Evolutionary conservation across 2,329 filamentous ascomycete genomes (phyloP).

Genomic region (Diaporthe sp.): DNA sequence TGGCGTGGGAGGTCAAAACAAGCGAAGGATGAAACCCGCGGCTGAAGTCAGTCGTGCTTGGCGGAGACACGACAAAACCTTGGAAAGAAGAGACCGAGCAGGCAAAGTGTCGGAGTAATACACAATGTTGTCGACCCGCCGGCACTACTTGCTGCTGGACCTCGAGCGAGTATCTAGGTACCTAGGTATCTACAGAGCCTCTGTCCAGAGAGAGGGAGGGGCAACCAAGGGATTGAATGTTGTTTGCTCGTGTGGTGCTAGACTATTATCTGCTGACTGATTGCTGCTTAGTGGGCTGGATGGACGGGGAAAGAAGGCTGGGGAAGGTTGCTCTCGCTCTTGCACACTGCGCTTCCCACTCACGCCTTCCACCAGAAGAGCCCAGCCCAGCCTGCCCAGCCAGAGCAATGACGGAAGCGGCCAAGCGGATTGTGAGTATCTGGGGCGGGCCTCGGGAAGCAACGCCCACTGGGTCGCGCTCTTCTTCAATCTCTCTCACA

Average conservation of each 20-base stretch:
- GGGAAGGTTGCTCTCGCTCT: conserved; percentile 25
- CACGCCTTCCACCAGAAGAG: not conserved
- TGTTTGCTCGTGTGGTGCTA: too few relatives aligned
- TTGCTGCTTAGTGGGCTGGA: not conserved
- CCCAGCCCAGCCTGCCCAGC: not conserved
- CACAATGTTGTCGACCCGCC: not conserved
- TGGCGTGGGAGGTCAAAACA: conserved; percentile 26
- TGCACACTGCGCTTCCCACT: not conserved
- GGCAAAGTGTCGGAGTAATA: conserved; percentile 1
- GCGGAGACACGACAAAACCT: conserved; percentile 30
- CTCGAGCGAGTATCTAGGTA: too few relatives aligned
- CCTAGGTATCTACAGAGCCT: too few relatives aligned
- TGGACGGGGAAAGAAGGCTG: conserved; percentile 38
- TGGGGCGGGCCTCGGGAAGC: conserved; percentile 21
- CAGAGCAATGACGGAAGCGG: conserved; percentile 22
- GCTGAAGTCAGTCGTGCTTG: conserved; percentile 30
- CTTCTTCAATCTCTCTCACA: not conserved
- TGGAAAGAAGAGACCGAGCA: not conserved
- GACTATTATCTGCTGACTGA: too few relatives aligned
- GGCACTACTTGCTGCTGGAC: not conserved
- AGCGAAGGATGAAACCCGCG: conserved; percentile 36
- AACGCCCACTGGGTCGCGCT: conserved; percentile 1
- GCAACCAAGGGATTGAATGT: not conserved
- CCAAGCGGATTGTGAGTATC: conserved; percentile 18
- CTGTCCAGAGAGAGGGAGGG: not conserved